phyloP scores from a whole-genome alignment of 805 yeast genomes.

The Brettanomyces naardenensis region DNA sequence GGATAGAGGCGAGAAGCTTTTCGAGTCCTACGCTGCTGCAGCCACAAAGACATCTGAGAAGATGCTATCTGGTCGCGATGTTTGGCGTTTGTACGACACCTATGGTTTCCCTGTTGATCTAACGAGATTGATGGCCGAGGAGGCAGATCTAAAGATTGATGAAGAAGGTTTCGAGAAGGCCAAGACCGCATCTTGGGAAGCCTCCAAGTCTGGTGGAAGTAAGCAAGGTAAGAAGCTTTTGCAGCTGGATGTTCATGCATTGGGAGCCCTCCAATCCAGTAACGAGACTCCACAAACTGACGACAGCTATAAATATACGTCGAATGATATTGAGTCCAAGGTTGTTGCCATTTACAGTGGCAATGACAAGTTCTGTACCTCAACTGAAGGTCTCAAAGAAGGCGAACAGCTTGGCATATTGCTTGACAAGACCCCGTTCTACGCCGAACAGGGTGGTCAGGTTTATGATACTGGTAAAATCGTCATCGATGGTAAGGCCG shows the following conservation, averaged over 20 bases:
- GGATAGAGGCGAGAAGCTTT: conserved; percentile 95
- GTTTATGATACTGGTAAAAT: conserved; percentile 92
- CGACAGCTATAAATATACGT: conserved; percentile 71
- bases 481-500: conserved; percentile 79
- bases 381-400: conserved; percentile 27
- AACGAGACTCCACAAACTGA: conserved; percentile 68
- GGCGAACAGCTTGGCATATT: conserved; percentile 66
- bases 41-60: conserved; percentile 71
- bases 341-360: conserved; percentile 67
- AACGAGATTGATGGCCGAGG: conserved; percentile 98
- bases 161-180: conserved; percentile 91
- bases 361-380: conserved; percentile 52
- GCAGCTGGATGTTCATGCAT: conserved; percentile 86
- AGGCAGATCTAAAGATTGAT: conserved; percentile 87
- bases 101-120: conserved; percentile 99
- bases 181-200: conserved; percentile 81
- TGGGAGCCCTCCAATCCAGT: conserved; percentile 59
- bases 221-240: conserved; percentile 50
- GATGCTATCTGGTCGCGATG: conserved; percentile 84
- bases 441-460: conserved; percentile 99
- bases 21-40: conserved; percentile 83
- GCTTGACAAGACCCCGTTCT: conserved; percentile 86
- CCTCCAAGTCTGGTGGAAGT: conserved; percentile 78
- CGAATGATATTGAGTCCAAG: conserved; percentile 59
- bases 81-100: conserved; percentile 97